Conservation (phyloP, 2,329 filamentous ascomycete species). For the Lomentospora prolificans region DNA sequence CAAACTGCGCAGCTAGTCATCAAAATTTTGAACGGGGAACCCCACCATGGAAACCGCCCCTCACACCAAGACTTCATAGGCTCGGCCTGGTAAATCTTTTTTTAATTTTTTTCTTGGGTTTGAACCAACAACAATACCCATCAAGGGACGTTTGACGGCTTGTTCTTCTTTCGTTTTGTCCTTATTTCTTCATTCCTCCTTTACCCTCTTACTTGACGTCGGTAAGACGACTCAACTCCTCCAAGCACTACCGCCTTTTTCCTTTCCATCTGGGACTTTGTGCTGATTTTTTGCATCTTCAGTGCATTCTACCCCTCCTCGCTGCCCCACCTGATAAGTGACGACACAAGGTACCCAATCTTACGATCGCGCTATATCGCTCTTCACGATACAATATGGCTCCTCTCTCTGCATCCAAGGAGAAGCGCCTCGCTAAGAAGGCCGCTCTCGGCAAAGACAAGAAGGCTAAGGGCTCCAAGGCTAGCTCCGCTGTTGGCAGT, state of each 20-base stretch:
- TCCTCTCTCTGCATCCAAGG: slow-evolving; percentile 54
- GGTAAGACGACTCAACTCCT: neutral
- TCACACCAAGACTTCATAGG: neutral
- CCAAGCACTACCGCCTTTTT: neutral
- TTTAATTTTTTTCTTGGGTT: slow-evolving; percentile 7
- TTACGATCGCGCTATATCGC: neutral
- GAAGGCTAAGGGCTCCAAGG: slow-evolving; percentile 68
- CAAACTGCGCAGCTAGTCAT: neutral
- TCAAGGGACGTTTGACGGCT: slow-evolving; percentile 1
- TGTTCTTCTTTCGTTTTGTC: neutral
- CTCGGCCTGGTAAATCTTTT: neutral
- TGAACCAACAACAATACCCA: neutral
- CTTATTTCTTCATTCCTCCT: slow-evolving; percentile 1
- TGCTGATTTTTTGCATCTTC: neutral
- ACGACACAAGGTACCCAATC: slow-evolving; percentile 4
- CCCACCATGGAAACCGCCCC: neutral
- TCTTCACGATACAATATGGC: slow-evolving; percentile 34
- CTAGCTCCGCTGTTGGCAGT: slow-evolving; percentile 50
- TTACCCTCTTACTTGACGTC: neutral
- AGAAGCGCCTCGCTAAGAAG: slow-evolving; percentile 63
- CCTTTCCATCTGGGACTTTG: neutral
- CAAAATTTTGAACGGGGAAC: slow-evolving; percentile 7
- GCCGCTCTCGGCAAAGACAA: slow-evolving; percentile 64
- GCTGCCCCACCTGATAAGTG: slow-evolving; percentile 7
- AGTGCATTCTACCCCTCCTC: slow-evolving; percentile 6